Evolutionary conservation across 2,329 filamentous ascomycete species (phyloP).

Genomic region (Juglanconis sp.): DNA sequence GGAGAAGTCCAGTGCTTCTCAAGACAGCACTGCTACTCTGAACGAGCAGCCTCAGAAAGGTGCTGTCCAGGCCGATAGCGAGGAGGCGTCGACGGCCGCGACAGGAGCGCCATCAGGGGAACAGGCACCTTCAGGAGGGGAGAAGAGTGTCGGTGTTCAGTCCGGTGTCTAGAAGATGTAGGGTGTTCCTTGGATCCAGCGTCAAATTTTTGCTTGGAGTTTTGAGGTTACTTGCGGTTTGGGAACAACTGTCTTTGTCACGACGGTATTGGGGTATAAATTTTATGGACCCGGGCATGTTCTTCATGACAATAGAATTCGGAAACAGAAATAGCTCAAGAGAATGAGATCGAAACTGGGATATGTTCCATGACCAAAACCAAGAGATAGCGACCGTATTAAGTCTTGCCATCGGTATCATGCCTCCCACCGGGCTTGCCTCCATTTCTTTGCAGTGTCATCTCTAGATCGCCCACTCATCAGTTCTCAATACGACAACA

Average conservation of each 20-base stretch:
- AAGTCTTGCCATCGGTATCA: too few species aligned
- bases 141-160: background rate
- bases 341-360: too few species aligned
- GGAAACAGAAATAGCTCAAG: too few species aligned
- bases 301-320: too few species aligned
- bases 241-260: too few species aligned
- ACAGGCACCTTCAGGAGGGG: background rate
- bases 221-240: too few species aligned
- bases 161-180: background rate
- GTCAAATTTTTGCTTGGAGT: background rate
- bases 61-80: background rate
- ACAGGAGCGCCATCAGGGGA: background rate
- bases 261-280: too few species aligned
- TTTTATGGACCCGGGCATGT: too few species aligned
- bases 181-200: background rate
- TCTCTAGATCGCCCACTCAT: background rate
- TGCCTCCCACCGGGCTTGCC: too few species aligned
- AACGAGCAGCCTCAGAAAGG: background rate
- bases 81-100: background rate
- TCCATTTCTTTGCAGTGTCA: background rate
- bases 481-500: background rate
- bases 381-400: too few species aligned
- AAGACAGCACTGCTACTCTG: background rate
- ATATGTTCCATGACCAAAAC: too few species aligned
- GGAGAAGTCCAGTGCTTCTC: conserved; percentile 10